Evolutionary conservation across 768 basidiomycete genomes (phyloP).

Genomic region (Boletus subparvulus): DNA sequence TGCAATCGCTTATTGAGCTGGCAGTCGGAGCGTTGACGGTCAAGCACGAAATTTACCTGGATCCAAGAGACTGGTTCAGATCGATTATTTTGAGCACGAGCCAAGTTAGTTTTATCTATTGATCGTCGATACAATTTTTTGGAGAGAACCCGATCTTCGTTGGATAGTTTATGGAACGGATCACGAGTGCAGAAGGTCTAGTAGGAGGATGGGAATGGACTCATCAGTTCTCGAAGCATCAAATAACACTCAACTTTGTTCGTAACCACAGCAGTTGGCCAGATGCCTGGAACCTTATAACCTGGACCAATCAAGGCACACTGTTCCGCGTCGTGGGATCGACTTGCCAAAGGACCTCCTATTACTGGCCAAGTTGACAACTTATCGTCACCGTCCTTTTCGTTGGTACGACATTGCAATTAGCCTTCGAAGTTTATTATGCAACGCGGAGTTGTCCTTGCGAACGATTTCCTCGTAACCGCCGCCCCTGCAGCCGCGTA

Average conservation of each 20-base stretch:
- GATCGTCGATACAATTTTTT: not conserved
- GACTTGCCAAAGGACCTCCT: not conserved
- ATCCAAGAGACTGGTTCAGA: not conserved
- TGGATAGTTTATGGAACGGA: not conserved
- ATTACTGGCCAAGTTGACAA: not conserved
- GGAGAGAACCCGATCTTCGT: not conserved
- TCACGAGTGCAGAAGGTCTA: not conserved
- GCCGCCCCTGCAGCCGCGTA: constrained; percentile 43
- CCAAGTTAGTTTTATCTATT: not conserved
- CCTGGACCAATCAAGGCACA: not conserved
- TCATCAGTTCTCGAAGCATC: not conserved
- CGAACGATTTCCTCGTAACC: constrained; percentile 12
- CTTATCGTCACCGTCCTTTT: not conserved
- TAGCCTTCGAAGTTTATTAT: constrained; percentile 9
- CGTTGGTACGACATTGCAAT: not conserved
- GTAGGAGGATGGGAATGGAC: not conserved
- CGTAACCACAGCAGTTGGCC: not conserved
- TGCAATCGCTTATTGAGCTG: not conserved
- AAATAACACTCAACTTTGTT: constrained; percentile 4
- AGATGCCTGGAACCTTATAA: not conserved
- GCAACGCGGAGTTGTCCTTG: constrained; percentile 9
- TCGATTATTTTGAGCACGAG: not conserved
- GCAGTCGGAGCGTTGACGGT: not conserved
- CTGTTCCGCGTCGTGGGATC: constrained; percentile 22
- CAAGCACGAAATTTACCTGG: not conserved